phyloP scores from a whole-genome alignment of 495 filamentous ascomycete genomes.

The Tuber borchii region DNA sequence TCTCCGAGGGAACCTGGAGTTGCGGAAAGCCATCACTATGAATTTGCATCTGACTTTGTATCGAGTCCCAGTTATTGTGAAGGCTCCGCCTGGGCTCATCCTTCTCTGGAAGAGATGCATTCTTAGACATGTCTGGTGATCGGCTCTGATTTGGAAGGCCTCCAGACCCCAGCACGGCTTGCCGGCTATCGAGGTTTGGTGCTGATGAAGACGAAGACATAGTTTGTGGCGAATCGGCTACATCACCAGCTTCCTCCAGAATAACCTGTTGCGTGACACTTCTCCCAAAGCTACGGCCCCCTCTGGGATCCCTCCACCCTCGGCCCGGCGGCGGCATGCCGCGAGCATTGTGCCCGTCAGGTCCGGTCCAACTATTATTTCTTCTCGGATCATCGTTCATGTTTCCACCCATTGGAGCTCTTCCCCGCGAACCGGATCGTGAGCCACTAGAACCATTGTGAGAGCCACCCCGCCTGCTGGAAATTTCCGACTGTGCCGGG shows the following conservation, averaged over 20 bases:
- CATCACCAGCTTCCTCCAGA: constrained; percentile 34
- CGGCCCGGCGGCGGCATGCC: constrained; percentile 13
- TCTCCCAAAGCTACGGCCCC: constrained; percentile 27
- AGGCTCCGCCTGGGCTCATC: constrained; percentile 9
- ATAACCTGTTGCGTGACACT: constrained; percentile 32
- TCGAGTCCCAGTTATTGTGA: constrained; percentile 21
- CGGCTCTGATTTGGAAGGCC: not conserved
- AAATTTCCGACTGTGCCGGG: constrained; percentile 13
- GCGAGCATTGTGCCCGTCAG: constrained; percentile 17
- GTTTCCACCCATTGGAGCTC: constrained; percentile 6
- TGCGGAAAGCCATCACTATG: constrained; percentile 3
- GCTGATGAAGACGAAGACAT: not conserved
- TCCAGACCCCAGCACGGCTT: not conserved
- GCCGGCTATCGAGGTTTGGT: not conserved
- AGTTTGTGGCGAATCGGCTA: constrained; percentile 16
- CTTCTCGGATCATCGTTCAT: constrained; percentile 21
- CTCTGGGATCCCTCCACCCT: constrained; percentile 34
- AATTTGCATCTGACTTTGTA: constrained; percentile 10
- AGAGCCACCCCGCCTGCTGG: constrained; percentile 4
- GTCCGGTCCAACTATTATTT: constrained; percentile 14
- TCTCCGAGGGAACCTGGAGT: constrained; percentile 7
- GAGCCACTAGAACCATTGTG: constrained; percentile 10
- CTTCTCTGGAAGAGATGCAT: not conserved
- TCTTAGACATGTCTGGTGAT: not conserved
- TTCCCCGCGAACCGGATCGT: constrained; percentile 11